Conservation (phyloP, 2,329 filamentous ascomycete genomes). For the Gliomastix tumulicola region DNA sequence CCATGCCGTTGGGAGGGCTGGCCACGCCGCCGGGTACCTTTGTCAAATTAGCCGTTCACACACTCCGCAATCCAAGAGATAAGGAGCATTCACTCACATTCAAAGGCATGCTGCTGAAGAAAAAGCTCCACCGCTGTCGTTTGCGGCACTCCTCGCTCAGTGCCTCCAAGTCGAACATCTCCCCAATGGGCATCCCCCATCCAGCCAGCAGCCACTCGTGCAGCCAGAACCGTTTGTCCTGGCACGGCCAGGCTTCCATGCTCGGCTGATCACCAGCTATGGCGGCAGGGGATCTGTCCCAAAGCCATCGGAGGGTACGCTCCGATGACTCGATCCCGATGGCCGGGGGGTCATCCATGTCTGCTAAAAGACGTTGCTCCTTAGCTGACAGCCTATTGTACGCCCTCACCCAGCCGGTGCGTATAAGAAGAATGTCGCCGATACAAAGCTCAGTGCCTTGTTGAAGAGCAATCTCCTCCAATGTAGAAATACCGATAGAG, state of each 20-base stretch:
- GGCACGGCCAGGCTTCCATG: conserved; percentile 21
- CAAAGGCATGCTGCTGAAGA: conserved; percentile 21
- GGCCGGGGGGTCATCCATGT: too few relatives aligned
- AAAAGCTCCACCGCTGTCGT: conserved; percentile 18
- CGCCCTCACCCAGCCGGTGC: conserved; percentile 22
- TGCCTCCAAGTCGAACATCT: conserved; percentile 30
- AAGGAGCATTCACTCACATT: conserved; percentile 10
- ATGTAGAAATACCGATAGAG: background rate
- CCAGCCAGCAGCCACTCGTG: conserved; percentile 31
- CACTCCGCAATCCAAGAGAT: background rate
- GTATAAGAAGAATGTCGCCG: conserved; percentile 31
- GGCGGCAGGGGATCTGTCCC: conserved; percentile 35
- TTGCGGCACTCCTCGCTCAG: conserved; percentile 16
- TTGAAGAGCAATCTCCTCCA: conserved; percentile 19
- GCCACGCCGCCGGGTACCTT: too few relatives aligned
- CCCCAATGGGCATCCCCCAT: conserved; percentile 36
- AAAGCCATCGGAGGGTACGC: conserved; percentile 32
- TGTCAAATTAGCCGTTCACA: background rate
- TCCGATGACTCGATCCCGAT: conserved; percentile 27
- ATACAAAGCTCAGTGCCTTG: conserved; percentile 22
- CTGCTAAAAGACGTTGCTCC: conserved; percentile 23
- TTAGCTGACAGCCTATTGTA: conserved; percentile 14
- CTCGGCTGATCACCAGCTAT: conserved; percentile 35
- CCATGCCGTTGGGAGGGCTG: too few relatives aligned
- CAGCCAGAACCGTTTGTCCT: conserved; percentile 7